Evolutionary conservation across 495 filamentous ascomycete species (phyloP), one percentile per base, ranked within the genome.

Genomic region (Venustampulla echinocandica): DNA sequence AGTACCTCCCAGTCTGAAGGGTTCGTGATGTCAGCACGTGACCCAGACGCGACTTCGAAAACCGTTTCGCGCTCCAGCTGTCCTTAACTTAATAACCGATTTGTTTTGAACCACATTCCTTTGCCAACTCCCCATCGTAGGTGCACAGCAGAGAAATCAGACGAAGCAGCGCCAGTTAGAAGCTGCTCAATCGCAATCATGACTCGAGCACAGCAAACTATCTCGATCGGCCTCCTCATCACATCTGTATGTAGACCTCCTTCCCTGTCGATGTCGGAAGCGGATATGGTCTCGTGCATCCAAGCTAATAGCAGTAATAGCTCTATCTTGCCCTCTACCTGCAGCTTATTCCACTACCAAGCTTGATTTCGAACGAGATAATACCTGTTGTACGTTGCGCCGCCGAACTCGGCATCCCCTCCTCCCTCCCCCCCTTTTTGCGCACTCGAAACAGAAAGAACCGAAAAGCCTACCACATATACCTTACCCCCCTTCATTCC

Each of bases 191-290:
- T 21, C 36, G 45, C 28, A 55, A 64, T 45, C 30, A 98, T 96
- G 92, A 95, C 92, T 52, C 86, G 87, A 65, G 92, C 92, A 18
- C 85, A 90, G 61, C 90, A 98, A 64, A 88, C 84, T 52, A 78
- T 95, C 61, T 94, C 88, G 33, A 70, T 93, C 49, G 79, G 78
- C 54, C 79, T 95, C 55, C 79, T 95, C 47, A 71, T 90, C 61
- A 85, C 84, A 63, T 95, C 90, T 19, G 90, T 97, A 52, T 24
- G 47, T 19, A 64, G 41, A 36, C 23, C 25, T 30, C 49, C 20
- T 36, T 35, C 22, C 38, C 40, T 36, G 21, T n/a, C n/a, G n/a
- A n/a, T n/a, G n/a, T n/a, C n/a, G n/a, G n/a, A n/a, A 18, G 10
- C 25, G 41, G 7, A 40, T 36, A 37, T 42, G 7, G 1, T 36